phyloP scores from a whole-genome alignment of 371 early-diverging fungal genomes.

The Mucor circinelloides region DNA sequence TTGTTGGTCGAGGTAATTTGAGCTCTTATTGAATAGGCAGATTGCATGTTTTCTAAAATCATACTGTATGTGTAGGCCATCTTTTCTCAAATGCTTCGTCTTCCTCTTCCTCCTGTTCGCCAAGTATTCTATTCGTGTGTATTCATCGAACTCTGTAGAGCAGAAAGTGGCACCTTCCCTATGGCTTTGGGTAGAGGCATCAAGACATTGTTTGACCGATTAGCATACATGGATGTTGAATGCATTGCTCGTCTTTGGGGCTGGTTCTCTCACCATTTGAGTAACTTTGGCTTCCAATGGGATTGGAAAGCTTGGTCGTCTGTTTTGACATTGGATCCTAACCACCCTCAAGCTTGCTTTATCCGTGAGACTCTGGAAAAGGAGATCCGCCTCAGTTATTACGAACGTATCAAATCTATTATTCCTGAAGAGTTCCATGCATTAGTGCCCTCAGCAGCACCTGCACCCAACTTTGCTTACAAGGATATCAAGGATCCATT shows the following conservation, averaged over 20 bases:
- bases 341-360: constrained; percentile 64
- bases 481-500: constrained; percentile 52
- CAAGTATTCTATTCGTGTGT: constrained; percentile 82
- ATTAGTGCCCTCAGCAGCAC: constrained; percentile 68
- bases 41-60: not conserved
- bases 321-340: constrained; percentile 44
- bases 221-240: constrained; percentile 84
- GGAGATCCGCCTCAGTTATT: constrained; percentile 80
- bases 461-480: constrained; percentile 72
- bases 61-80: constrained; percentile 11
- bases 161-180: constrained; percentile 67
- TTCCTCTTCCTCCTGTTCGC: constrained; percentile 70
- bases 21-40: too few relatives aligned
- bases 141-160: constrained; percentile 81
- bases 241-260: constrained; percentile 77
- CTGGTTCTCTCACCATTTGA: constrained; percentile 90
- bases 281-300: constrained; percentile 93
- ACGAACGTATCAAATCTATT: constrained; percentile 81
- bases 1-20: constrained; percentile 29
- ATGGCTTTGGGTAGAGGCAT: constrained; percentile 63
- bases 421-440: constrained; percentile 68
- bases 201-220: constrained; percentile 61
- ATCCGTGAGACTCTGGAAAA: constrained; percentile 84
- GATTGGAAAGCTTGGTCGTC: constrained; percentile 84
- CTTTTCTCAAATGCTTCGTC: constrained; percentile 69